Evolutionary conservation across 768 basidiomycete species (phyloP).

Genomic region (Trametopsis cervina): DNA sequence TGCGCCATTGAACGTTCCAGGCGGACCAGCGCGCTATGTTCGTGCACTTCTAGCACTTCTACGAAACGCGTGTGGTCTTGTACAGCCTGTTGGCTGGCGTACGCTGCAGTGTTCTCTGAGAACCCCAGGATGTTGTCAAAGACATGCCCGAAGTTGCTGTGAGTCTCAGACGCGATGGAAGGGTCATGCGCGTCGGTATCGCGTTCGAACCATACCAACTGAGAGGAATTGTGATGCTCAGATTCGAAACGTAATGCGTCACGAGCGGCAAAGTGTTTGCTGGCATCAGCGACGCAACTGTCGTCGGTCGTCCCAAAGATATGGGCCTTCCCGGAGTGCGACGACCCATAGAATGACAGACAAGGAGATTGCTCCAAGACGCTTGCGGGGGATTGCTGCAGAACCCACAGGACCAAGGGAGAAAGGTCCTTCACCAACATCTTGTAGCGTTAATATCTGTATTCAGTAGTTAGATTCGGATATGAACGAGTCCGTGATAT

Average conservation of each 20-base stretch:
- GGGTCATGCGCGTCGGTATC: slow-evolving; percentile 17
- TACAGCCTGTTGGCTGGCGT: background rate
- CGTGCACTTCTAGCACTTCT: slow-evolving; percentile 35
- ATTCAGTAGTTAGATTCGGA: no score
- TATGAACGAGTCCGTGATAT: no score
- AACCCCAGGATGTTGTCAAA: background rate
- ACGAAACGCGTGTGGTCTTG: background rate
- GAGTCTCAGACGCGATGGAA: slow-evolving; percentile 7
- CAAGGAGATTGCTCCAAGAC: background rate
- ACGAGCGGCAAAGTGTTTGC: background rate
- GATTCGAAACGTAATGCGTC: background rate
- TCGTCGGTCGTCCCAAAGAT: slow-evolving; percentile 7
- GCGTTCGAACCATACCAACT: slow-evolving; percentile 11
- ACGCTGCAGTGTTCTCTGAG: background rate
- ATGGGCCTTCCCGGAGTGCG: slow-evolving; percentile 3
- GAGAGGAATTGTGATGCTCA: background rate
- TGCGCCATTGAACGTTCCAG: slow-evolving; percentile 27
- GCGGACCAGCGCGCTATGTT: slow-evolving; percentile 43
- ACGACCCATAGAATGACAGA: slow-evolving; percentile 7
- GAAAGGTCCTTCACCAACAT: background rate
- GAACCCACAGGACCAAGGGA: background rate
- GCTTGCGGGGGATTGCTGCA: background rate
- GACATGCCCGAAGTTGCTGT: background rate
- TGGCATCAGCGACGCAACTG: background rate
- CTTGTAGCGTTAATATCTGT: no score